phyloP scores from a whole-genome alignment of 2,329 filamentous ascomycete species.

The Leptosphaerulina australis region DNA sequence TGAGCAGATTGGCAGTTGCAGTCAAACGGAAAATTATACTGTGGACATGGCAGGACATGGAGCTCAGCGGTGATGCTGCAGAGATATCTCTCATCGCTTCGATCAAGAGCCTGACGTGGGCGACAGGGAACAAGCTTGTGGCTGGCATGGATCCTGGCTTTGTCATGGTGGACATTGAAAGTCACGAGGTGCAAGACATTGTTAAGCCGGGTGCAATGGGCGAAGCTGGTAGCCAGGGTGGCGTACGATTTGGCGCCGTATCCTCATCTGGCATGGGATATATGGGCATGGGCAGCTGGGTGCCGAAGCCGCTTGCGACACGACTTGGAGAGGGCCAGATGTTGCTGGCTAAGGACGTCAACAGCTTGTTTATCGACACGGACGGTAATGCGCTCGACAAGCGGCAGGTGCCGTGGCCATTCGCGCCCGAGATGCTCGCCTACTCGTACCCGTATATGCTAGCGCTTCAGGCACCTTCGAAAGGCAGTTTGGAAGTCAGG shows the following conservation, averaged over 20 bases:
- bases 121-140: slow-evolving; percentile 81
- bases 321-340: slow-evolving; percentile 82
- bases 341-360: slow-evolving; percentile 95
- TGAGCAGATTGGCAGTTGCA: slow-evolving; percentile 87
- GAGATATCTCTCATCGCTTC: slow-evolving; percentile 83
- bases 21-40: slow-evolving; percentile 88
- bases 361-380: slow-evolving; percentile 87
- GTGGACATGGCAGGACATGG: slow-evolving; percentile 97
- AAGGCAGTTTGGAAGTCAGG: slow-evolving; percentile 84
- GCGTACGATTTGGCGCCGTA: slow-evolving; percentile 79
- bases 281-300: slow-evolving; percentile 90
- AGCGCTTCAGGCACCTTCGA: slow-evolving; percentile 80
- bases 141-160: slow-evolving; percentile 92
- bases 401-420: slow-evolving; percentile 88
- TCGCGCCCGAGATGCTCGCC: slow-evolving; percentile 86
- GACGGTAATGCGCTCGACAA: slow-evolving; percentile 82
- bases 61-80: slow-evolving; percentile 72
- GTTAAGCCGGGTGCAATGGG: slow-evolving; percentile 75
- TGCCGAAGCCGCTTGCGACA: slow-evolving; percentile 86
- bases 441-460: slow-evolving; percentile 97
- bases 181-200: slow-evolving; percentile 76
- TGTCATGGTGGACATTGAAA: slow-evolving; percentile 83
- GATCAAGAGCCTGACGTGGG: slow-evolving; percentile 90
- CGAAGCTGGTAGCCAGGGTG: slow-evolving; percentile 67
- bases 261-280: slow-evolving; percentile 92